phyloP scores from a whole-genome alignment of 305 asterid genomes.

The Rubia tinctorum region DNA sequence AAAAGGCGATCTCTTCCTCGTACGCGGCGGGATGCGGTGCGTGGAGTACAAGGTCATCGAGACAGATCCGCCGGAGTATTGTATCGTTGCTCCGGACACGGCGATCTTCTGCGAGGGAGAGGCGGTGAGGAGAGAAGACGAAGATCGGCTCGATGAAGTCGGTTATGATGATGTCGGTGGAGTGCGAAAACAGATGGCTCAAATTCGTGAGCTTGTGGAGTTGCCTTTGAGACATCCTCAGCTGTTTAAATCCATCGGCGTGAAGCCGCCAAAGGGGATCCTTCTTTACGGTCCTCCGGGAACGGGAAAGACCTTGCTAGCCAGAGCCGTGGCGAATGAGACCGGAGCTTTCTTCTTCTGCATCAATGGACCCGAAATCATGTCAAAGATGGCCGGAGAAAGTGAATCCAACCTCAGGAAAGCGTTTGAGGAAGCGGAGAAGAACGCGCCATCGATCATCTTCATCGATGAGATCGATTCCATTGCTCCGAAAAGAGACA shows the following conservation, averaged over 20 bases:
- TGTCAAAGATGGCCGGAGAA: no score
- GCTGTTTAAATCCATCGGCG: conserved; percentile 71
- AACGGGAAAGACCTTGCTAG: conserved; percentile 51
- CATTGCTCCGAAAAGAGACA: no score
- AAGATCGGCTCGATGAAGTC: conserved; percentile 45
- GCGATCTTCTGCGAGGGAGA: conserved; percentile 57
- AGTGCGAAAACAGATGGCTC: conserved; percentile 55
- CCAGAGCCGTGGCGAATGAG: conserved; percentile 56
- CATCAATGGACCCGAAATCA: no score
- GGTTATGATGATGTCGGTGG: conserved; percentile 61
- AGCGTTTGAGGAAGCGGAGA: no score
- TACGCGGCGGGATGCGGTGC: conserved; percentile 53
- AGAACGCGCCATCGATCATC: no score
- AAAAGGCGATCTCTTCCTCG: conserved; percentile 46
- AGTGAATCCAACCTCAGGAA: no score
- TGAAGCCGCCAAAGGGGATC: conserved; percentile 91
- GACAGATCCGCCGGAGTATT: conserved; percentile 46
- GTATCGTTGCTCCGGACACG: conserved; percentile 55
- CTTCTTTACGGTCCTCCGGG: conserved; percentile 67
- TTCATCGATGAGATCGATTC: no score
- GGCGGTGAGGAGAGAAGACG: conserved; percentile 46
- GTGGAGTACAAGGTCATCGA: conserved; percentile 50
- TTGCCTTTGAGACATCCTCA: conserved; percentile 23
- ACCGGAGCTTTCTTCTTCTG: conserved; percentile 52
- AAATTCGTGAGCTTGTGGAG: conserved; percentile 50